Evolutionary conservation across 192 early-diverging fungal genomes (phyloP).

Genomic region (Backusella psychrophila): DNA sequence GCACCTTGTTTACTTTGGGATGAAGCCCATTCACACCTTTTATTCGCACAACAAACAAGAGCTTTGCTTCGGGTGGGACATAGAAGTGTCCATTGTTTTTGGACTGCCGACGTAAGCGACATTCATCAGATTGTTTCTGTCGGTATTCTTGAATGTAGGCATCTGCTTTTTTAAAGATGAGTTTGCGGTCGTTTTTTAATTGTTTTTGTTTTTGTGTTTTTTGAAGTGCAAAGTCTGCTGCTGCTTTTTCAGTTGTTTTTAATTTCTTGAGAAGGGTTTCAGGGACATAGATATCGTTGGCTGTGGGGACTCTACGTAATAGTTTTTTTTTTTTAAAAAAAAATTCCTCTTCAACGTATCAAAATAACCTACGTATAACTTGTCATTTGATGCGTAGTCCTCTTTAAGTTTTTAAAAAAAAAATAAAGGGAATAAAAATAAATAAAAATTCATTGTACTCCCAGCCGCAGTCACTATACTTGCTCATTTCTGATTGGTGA

Average conservation of each 20-base stretch:
- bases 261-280: conserved; percentile 84
- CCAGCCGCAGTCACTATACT: background rate
- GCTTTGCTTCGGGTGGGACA: conserved; percentile 92
- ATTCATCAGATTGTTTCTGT: conserved; percentile 83
- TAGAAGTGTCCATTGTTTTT: conserved; percentile 88
- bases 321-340: background rate
- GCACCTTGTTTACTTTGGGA: conserved; percentile 98
- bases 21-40: conserved; percentile 99
- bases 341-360: background rate
- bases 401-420: background rate
- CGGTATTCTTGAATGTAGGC: conserved; percentile 98
- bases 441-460: background rate
- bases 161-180: conserved; percentile 99
- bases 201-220: conserved; percentile 50
- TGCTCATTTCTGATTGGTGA: background rate
- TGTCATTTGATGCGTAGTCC: background rate
- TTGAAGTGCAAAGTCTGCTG: conserved; percentile 53
- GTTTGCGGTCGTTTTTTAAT: conserved; percentile 72
- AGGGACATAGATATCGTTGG: conserved; percentile 71
- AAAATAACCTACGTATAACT: conserved; percentile 10
- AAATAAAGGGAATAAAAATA: background rate
- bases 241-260: conserved; percentile 69
- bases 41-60: conserved; percentile 97
- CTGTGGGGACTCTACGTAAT: conserved; percentile 45
- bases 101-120: conserved; percentile 90